phyloP scores from a whole-genome alignment of 257 asterid species.

The Avicennia marina region DNA sequence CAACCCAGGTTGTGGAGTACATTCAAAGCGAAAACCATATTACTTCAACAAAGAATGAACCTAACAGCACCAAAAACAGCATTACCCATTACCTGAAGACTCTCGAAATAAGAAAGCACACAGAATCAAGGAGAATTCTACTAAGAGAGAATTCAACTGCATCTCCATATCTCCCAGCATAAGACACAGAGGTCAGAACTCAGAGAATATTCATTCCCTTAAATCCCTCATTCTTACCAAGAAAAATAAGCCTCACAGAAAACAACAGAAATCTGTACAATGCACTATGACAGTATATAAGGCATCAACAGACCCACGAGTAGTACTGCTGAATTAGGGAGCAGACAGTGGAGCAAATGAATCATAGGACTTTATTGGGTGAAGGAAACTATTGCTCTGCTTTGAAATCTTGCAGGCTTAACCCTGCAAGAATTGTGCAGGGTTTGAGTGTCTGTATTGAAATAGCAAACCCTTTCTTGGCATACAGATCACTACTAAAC shows the following conservation, averaged over 20 bases:
- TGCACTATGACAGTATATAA: slow-evolving; percentile 18
- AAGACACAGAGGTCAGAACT: slow-evolving; percentile 22
- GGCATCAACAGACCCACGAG: slow-evolving; percentile 33
- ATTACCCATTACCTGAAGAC: slow-evolving; percentile 63
- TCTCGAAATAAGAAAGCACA: slow-evolving; percentile 37
- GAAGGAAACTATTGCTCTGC: slow-evolving; percentile 17
- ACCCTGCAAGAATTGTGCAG: slow-evolving; percentile 21
- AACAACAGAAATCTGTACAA: slow-evolving; percentile 18
- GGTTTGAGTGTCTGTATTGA: slow-evolving; percentile 30
- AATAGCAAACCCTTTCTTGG: slow-evolving; percentile 22
- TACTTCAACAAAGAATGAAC: too few species aligned
- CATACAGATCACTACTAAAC: slow-evolving; percentile 21
- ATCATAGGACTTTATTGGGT: slow-evolving; percentile 21
- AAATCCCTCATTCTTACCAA: slow-evolving; percentile 19
- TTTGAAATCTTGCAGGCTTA: neutral
- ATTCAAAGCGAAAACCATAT: too few species aligned
- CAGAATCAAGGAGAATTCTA: slow-evolving; percentile 31
- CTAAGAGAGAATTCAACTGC: slow-evolving; percentile 26
- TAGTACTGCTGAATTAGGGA: slow-evolving; percentile 23
- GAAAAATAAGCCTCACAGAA: slow-evolving; percentile 4
- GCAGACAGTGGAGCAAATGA: slow-evolving; percentile 14
- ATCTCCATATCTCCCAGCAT: slow-evolving; percentile 45
- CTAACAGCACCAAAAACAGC: neutral
- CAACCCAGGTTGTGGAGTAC: too few species aligned
- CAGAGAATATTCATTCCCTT: slow-evolving; percentile 28